These are phyloP conservation scores for Fusarium siculi DNA, from an alignment of 2,329 filamentous ascomycete genomes.

Conservation along the genomic window DNA sequence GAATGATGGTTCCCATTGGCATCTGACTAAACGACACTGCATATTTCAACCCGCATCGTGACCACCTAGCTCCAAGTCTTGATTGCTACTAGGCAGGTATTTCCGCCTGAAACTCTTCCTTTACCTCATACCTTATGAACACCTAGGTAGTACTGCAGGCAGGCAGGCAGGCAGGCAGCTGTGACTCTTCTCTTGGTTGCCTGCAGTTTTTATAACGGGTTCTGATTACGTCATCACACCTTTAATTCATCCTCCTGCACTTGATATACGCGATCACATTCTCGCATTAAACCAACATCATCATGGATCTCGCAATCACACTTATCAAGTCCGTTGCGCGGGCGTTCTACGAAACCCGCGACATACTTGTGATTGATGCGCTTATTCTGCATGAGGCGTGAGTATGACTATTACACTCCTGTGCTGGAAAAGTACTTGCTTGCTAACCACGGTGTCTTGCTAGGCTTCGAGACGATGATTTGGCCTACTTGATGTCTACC, in stretches of 20 bases:
- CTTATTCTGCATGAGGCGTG: conserved; percentile 84
- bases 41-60: neutral
- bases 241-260: neutral
- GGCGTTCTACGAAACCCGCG: conserved; percentile 86
- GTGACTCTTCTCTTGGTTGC: neutral
- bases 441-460: conserved; percentile 65
- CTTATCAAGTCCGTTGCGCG: conserved; percentile 88
- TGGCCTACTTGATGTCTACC: conserved; percentile 87
- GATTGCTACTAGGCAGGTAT: neutral
- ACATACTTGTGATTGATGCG: conserved; percentile 87
- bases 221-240: neutral
- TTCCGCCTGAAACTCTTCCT: neutral
- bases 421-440: conserved; percentile 54
- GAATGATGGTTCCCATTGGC: neutral
- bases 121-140: neutral
- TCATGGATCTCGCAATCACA: conserved; percentile 71
- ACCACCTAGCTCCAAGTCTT: neutral
- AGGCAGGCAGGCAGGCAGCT: neutral
- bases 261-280: neutral
- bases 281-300: conserved; percentile 13
- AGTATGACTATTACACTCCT: conserved; percentile 49
- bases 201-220: neutral
- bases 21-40: neutral
- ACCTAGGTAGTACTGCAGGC: neutral
- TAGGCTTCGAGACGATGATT: conserved; percentile 86